These are phyloP conservation scores for Zygoascus meyerae DNA, from an alignment of 1,139 yeast genomes.

Conservation along the genomic window DNA sequence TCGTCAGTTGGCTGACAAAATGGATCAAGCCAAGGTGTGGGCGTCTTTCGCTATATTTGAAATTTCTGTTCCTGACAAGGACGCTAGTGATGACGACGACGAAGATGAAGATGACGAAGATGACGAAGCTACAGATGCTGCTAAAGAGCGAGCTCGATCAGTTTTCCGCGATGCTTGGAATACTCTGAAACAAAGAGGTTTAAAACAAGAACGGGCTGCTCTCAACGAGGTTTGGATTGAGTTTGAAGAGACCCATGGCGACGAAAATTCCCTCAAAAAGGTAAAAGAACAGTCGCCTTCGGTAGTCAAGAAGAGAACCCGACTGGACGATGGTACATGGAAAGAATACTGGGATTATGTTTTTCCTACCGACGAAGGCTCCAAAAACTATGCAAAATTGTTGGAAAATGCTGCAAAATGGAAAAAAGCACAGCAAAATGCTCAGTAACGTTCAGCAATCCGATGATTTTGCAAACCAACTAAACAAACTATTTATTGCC, in stretches of 20 bases:
- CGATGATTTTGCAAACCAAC: too few species aligned
- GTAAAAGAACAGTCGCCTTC: slow-evolving; percentile 53
- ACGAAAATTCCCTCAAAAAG: slow-evolving; percentile 28
- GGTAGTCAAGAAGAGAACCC: slow-evolving; percentile 44
- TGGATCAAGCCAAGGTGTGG: slow-evolving; percentile 47
- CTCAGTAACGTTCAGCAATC: slow-evolving; percentile 14
- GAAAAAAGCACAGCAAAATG: slow-evolving; percentile 30
- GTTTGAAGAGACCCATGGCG: slow-evolving; percentile 65
- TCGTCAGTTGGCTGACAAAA: slow-evolving; percentile 39
- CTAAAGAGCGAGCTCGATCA: slow-evolving; percentile 46
- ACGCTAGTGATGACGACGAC: slow-evolving; percentile 38
- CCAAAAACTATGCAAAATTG: slow-evolving; percentile 43
- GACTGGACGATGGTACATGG: slow-evolving; percentile 43
- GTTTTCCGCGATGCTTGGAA: slow-evolving; percentile 53
- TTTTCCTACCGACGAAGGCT: slow-evolving; percentile 47
- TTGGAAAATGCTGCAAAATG: slow-evolving; percentile 61
- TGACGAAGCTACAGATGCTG: slow-evolving; percentile 45
- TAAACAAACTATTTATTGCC: too few species aligned
- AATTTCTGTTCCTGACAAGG: slow-evolving; percentile 48
- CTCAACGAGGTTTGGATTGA: slow-evolving; percentile 59
- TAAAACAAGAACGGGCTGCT: slow-evolving; percentile 44
- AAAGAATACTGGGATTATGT: slow-evolving; percentile 58
- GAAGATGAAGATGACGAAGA: slow-evolving; percentile 39
- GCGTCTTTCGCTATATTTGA: slow-evolving; percentile 68
- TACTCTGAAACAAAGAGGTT: slow-evolving; percentile 37